phyloP scores from a whole-genome alignment of 805 yeast genomes.

The Wickerhamomyces tratensis region DNA sequence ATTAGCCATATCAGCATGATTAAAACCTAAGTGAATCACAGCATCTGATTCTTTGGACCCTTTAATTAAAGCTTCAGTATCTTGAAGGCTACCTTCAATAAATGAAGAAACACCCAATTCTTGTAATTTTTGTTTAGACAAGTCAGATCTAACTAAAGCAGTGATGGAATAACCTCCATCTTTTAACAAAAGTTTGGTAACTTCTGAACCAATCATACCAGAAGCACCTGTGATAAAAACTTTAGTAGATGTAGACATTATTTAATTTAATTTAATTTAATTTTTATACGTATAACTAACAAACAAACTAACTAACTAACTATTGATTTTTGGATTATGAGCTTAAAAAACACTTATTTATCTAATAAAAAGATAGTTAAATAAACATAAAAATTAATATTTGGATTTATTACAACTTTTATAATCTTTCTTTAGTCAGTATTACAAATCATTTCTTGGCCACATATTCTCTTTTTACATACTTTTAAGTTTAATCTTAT shows the following conservation, averaged over 20 bases:
- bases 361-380: too few relatives aligned
- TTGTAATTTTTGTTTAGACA: conserved; percentile 17
- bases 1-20: conserved; percentile 18
- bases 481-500: too few relatives aligned
- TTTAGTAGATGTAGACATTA: conserved; percentile 11
- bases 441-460: too few relatives aligned
- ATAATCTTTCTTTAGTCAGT: too few relatives aligned
- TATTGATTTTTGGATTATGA: too few relatives aligned
- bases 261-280: too few relatives aligned
- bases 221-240: conserved; percentile 27
- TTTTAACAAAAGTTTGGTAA: conserved; percentile 12
- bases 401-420: too few relatives aligned
- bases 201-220: conserved; percentile 23
- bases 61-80: conserved; percentile 18
- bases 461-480: too few relatives aligned
- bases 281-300: too few relatives aligned
- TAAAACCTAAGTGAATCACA: conserved; percentile 27
- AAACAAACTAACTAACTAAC: too few relatives aligned
- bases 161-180: conserved; percentile 18
- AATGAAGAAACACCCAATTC: conserved; percentile 16
- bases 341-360: too few relatives aligned
- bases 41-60: conserved; percentile 24
- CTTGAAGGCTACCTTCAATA: conserved; percentile 21
- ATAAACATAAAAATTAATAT: too few relatives aligned
- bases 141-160: conserved; percentile 24